Percentiles rank a stretch among this genome's conserved stretches.
phyloP scores from a whole-genome alignment of 2,329 filamentous ascomycete species.

The Aureobasidium sp. region DNA sequence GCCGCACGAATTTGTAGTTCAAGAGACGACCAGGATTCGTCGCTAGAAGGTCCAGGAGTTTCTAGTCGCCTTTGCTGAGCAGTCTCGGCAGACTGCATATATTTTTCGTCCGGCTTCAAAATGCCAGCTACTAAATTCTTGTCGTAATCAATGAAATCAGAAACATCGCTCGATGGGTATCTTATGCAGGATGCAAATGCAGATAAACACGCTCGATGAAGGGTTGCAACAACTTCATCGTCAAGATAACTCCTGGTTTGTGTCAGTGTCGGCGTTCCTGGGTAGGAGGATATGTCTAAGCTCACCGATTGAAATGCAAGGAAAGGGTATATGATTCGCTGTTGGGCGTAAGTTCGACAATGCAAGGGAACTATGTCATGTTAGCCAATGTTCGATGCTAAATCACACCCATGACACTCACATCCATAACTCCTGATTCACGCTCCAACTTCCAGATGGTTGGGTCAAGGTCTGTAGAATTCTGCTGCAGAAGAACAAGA shows the following conservation, averaged over 20 bases:
- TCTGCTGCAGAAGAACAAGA: constrained; percentile 68
- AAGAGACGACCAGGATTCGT: constrained; percentile 39
- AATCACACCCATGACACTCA: constrained; percentile 25
- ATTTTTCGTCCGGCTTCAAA: not conserved
- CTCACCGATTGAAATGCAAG: constrained; percentile 50
- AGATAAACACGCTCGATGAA: constrained; percentile 13
- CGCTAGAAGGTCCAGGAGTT: not conserved
- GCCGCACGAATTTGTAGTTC: constrained; percentile 49
- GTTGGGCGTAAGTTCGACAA: constrained; percentile 20
- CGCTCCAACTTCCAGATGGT: constrained; percentile 43
- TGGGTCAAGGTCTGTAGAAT: constrained; percentile 36
- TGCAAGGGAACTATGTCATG: constrained; percentile 15
- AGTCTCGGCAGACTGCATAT: not conserved
- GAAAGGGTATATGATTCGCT: constrained; percentile 49
- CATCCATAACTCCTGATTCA: constrained; percentile 58
- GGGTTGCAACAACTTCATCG: not conserved
- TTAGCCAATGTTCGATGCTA: not conserved
- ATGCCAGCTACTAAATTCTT: constrained; percentile 12
- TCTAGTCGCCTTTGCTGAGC: not conserved
- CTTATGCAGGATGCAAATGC: constrained; percentile 21
- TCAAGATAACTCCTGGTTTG: constrained; percentile 18
- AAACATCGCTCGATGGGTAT: constrained; percentile 23
- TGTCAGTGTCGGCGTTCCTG: not conserved
- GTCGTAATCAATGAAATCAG: constrained; percentile 18
- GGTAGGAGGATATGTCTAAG: not conserved